These are phyloP conservation scores for Saccharomyces hybrid DNA, from an alignment of 1,139 yeast genomes.

Conservation along the genomic window DNA sequence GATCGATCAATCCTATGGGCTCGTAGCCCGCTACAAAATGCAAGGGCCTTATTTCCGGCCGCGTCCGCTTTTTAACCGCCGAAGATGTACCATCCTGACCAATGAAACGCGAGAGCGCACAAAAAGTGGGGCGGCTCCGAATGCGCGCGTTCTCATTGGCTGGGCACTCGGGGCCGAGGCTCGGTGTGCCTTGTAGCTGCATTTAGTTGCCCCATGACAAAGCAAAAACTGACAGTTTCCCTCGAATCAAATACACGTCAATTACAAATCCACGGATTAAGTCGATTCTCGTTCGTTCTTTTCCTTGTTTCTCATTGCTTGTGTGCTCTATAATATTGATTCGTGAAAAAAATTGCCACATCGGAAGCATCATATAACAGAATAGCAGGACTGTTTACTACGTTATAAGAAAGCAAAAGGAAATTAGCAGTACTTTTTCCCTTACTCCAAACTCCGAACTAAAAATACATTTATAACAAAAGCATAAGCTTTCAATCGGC, in stretches of 20 bases:
- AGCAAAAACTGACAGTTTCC: neutral
- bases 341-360: neutral
- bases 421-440: neutral
- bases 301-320: neutral
- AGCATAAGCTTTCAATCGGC: neutral
- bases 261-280: neutral
- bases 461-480: neutral
- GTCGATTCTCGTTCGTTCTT: neutral
- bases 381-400: neutral
- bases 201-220: neutral
- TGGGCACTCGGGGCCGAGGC: neutral
- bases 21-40: neutral
- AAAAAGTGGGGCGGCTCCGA: neutral
- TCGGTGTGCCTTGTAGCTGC: neutral
- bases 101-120: neutral
- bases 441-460: neutral
- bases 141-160: neutral
- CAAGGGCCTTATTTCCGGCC: neutral
- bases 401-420: neutral
- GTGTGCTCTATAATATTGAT: neutral
- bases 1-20: neutral
- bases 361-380: neutral
- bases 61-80: neutral
- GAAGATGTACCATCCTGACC: neutral
- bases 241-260: neutral